Percentiles rank a stretch among this genome's conserved stretches.
phyloP scores from a whole-genome alignment of 2,329 filamentous ascomycete species.

The Epichloe sibirici region DNA sequence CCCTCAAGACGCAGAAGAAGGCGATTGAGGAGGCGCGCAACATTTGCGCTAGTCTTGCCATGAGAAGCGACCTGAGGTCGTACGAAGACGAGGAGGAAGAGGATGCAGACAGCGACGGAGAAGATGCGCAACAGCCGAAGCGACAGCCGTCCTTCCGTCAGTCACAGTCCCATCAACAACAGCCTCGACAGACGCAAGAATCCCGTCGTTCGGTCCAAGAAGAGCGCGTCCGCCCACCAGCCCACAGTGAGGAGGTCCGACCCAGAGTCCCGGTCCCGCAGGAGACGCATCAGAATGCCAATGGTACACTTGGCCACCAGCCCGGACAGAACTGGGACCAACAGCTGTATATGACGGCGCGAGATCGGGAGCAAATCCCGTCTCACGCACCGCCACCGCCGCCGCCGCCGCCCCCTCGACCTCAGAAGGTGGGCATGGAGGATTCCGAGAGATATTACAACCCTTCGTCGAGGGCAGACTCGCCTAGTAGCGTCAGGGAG shows the following conservation, averaged over 20 bases:
- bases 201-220: constrained; percentile 5
- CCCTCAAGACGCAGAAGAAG: constrained; percentile 35
- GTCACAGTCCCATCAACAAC: constrained; percentile 5
- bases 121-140: constrained; percentile 9
- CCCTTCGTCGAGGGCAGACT: constrained; percentile 11
- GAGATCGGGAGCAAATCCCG: constrained; percentile 18
- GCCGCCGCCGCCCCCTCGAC: constrained; percentile 25
- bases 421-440: constrained; percentile 24
- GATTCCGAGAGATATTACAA: constrained; percentile 23
- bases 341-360: constrained; percentile 7
- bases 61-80: constrained; percentile 37
- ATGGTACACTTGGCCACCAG: constrained; percentile 12
- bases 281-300: constrained; percentile 11
- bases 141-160: neutral
- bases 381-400: constrained; percentile 22
- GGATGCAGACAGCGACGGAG: constrained; percentile 19
- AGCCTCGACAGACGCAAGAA: constrained; percentile 5
- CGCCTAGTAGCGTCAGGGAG: constrained; percentile 6
- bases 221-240: constrained; percentile 1
- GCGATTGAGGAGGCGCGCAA: constrained; percentile 38
- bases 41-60: constrained; percentile 37
- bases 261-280: constrained; percentile 12
- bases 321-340: constrained; percentile 6
- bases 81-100: constrained; percentile 25
- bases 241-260: constrained; percentile 3